phyloP scores from a whole-genome alignment of 2,329 filamentous ascomycete species.

The Exserohilum turcica region DNA sequence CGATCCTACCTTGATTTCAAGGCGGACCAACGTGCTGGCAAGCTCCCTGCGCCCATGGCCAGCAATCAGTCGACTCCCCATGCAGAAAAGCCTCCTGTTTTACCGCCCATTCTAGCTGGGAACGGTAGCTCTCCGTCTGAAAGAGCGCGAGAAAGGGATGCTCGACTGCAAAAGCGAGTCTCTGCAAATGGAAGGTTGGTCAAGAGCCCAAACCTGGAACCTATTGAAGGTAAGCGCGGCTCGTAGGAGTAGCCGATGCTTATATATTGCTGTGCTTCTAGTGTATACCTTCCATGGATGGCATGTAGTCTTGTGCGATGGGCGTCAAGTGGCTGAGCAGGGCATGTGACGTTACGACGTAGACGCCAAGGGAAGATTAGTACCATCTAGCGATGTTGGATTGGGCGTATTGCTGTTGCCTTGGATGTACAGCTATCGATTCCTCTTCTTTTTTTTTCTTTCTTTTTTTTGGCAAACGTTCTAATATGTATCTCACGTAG shows the following conservation, averaged over 20 bases:
- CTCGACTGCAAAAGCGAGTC: constrained; percentile 48
- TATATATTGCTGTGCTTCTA: constrained; percentile 36
- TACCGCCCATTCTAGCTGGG: constrained; percentile 59
- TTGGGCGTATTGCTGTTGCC: background rate
- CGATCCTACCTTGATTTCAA: constrained; percentile 85
- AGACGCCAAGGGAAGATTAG: constrained; percentile 3
- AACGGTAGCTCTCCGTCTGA: constrained; percentile 49
- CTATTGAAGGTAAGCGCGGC: constrained; percentile 44
- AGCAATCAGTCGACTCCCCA: constrained; percentile 54
- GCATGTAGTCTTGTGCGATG: constrained; percentile 37
- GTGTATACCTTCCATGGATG: constrained; percentile 44
- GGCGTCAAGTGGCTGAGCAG: constrained; percentile 36
- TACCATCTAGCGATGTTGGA: constrained; percentile 7
- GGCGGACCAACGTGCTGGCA: constrained; percentile 52
- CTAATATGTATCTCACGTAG: background rate
- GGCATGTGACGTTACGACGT: background rate
- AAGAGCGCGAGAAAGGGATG: constrained; percentile 45
- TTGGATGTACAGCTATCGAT: constrained; percentile 2
- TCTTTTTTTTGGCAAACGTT: too few species aligned
- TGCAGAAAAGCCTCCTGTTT: constrained; percentile 65
- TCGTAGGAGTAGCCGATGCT: constrained; percentile 35
- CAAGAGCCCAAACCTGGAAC: constrained; percentile 37
- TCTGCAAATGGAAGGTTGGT: constrained; percentile 50
- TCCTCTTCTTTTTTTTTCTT: too few species aligned
- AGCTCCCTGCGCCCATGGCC: constrained; percentile 49